phyloP scores from a whole-genome alignment of 2,329 filamentous ascomycete genomes.

The Dactylellina sp. region DNA sequence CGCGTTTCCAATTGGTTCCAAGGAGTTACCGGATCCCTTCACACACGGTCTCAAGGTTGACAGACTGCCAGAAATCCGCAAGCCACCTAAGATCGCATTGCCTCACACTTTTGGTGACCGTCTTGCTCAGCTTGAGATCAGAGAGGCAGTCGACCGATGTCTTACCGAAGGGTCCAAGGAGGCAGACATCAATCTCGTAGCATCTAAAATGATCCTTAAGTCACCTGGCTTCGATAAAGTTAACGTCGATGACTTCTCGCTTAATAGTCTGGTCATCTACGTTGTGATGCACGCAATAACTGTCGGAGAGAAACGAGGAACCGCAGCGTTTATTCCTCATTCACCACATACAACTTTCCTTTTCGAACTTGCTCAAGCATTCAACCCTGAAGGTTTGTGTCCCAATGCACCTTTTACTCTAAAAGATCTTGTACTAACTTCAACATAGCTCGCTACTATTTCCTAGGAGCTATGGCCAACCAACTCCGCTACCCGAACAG shows the following conservation, averaged over 20 bases:
- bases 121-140: slow-evolving; percentile 68
- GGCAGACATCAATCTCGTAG: slow-evolving; percentile 40
- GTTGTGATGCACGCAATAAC: slow-evolving; percentile 79
- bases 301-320: slow-evolving; percentile 70
- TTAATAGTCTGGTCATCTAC: slow-evolving; percentile 86
- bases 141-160: slow-evolving; percentile 68
- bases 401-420: neutral
- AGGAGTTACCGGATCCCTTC: slow-evolving; percentile 79
- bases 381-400: slow-evolving; percentile 72
- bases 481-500: slow-evolving; percentile 90
- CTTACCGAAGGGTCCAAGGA: slow-evolving; percentile 73
- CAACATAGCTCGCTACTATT: slow-evolving; percentile 76
- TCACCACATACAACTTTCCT: slow-evolving; percentile 78
- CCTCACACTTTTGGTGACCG: slow-evolving; percentile 65
- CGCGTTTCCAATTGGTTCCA: slow-evolving; percentile 77
- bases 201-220: slow-evolving; percentile 64
- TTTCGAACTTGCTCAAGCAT: slow-evolving; percentile 79
- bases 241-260: slow-evolving; percentile 70
- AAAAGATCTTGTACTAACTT: slow-evolving; percentile 19
- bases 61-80: slow-evolving; percentile 77
- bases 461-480: slow-evolving; percentile 86
- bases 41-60: slow-evolving; percentile 80
- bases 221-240: slow-evolving; percentile 67
- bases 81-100: slow-evolving; percentile 74
- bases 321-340: slow-evolving; percentile 73